These are phyloP conservation scores for Aspergillus hortae DNA, from an alignment of 2,329 filamentous ascomycete genomes.

Conservation along the genomic window DNA sequence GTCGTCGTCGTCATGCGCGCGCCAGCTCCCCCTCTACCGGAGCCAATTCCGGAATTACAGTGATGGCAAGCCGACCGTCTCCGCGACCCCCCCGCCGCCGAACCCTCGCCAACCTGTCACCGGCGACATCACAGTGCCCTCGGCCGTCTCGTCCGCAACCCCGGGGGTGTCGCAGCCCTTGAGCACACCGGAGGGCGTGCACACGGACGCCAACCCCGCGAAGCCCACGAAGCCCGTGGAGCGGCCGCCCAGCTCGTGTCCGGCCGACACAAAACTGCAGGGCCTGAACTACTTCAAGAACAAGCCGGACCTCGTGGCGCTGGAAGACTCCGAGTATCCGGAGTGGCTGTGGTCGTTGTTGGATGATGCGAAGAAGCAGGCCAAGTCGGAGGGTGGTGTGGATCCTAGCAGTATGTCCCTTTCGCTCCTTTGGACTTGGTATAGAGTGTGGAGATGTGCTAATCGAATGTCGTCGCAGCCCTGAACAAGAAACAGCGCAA, in stretches of 20 bases:
- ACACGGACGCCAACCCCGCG: slow-evolving; percentile 22
- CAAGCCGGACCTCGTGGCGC: slow-evolving; percentile 41
- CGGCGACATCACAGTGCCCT: slow-evolving; percentile 31
- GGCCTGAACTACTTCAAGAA: slow-evolving; percentile 48
- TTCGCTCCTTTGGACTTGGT: neutral
- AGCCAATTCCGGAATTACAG: slow-evolving; percentile 32
- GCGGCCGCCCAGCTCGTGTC: slow-evolving; percentile 36
- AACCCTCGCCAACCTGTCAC: slow-evolving; percentile 29
- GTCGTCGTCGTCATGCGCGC: slow-evolving; percentile 25
- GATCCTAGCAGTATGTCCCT: slow-evolving; percentile 37
- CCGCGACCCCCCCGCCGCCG: slow-evolving; percentile 28
- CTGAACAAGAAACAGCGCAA: slow-evolving; percentile 48
- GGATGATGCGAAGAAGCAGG: slow-evolving; percentile 33
- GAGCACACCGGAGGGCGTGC: slow-evolving; percentile 35
- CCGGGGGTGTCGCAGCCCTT: slow-evolving; percentile 40
- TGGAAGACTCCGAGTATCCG: slow-evolving; percentile 47
- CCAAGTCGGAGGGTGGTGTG: slow-evolving; percentile 32
- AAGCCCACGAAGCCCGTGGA: slow-evolving; percentile 25
- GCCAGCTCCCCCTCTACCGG: slow-evolving; percentile 28
- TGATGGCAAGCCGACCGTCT: slow-evolving; percentile 26
- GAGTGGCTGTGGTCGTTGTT: slow-evolving; percentile 47
- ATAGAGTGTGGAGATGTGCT: slow-evolving; percentile 4
- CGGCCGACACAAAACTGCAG: slow-evolving; percentile 37
- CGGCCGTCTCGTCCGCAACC: slow-evolving; percentile 37
- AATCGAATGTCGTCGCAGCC: slow-evolving; percentile 24